These are phyloP conservation scores for Botryobasidium botryosum DNA, from an alignment of 768 basidiomycete species.

Conservation along the genomic window DNA sequence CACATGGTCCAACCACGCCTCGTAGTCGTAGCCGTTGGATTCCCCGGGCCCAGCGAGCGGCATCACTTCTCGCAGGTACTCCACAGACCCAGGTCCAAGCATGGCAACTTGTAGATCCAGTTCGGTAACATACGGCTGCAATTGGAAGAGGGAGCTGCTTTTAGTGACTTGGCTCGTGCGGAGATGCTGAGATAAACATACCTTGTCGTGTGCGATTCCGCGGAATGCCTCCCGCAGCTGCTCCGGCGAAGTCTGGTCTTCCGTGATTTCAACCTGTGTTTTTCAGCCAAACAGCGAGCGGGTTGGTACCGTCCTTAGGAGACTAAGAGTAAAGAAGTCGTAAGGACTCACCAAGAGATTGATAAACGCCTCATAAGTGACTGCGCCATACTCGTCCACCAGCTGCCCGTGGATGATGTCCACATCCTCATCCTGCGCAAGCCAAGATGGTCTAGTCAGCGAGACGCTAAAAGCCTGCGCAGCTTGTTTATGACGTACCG, in stretches of 20 bases:
- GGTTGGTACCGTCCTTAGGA: neutral
- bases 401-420: conserved; percentile 68
- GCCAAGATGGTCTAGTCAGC: neutral
- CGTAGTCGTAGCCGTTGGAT: conserved; percentile 50
- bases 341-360: conserved; percentile 55
- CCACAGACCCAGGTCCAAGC: conserved; percentile 54
- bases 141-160: neutral
- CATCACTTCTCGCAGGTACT: conserved; percentile 72
- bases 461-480: neutral
- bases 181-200: conserved; percentile 17
- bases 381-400: conserved; percentile 63
- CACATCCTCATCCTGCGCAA: conserved; percentile 64
- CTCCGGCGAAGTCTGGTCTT: conserved; percentile 86
- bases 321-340: neutral
- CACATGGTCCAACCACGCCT: conserved; percentile 64
- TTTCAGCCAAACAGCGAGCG: neutral
- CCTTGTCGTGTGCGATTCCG: conserved; percentile 81
- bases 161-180: too few relatives aligned
- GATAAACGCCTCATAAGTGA: conserved; percentile 88
- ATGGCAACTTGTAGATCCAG: conserved; percentile 75
- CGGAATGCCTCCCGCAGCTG: conserved; percentile 90
- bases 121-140: conserved; percentile 82
- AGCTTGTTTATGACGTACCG: conserved; percentile 28
- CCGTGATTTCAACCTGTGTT: conserved; percentile 75
- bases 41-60: conserved; percentile 26